Evolutionary conservation across 2,329 filamentous ascomycete species (phyloP), one percentile per base, ranked within the genome.

Genomic region (Exutisphaerella laricina): DNA sequence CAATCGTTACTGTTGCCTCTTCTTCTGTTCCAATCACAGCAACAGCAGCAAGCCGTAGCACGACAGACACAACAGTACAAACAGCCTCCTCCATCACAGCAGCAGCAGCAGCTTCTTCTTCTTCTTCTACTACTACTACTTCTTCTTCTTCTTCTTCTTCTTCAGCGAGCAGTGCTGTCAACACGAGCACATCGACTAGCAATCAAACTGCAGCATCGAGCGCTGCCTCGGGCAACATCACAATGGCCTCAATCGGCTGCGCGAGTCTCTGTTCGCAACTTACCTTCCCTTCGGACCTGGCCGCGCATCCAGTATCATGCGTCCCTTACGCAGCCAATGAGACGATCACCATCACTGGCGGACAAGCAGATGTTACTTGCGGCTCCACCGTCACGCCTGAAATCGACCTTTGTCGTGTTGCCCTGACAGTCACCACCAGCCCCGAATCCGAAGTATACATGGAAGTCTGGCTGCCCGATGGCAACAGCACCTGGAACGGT

Each of bases 381-480:
- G 58, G 48, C 23, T 35, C 53, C 25, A 48, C 48, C 5, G 48
- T 56, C 39, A 50, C 48, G 10, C 51, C 58, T n/a, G 28, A 45
- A 7, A 51, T 59, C 34, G 65, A 69, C 43, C 51, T 69, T 10
- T 71, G 68, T 50, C 66, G 68, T 21, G 56, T 70, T 21, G 59
- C 61, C 3, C 54, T 70, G 16, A 63, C 61, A 34, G 62, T 70
- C 10, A 53, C 61, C 2, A 70, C 68, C 4, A 66, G 65, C 21
- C 55, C 58, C 33, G 57, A 61, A 13, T 67, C 65, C 4, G 60
- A 64, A 13, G 62, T 67, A 39, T 67, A 62, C 39, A 65, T 69
- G 59, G 69, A 71, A 54, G 66, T 69, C n/a, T 71, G 67, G 67
- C 55, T 71, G 7, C 69, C 69, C 14, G 59, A 58, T 13, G 62